Conservation (phyloP, 2,329 filamentous ascomycete genomes). For the Epichloe gansuensis region DNA sequence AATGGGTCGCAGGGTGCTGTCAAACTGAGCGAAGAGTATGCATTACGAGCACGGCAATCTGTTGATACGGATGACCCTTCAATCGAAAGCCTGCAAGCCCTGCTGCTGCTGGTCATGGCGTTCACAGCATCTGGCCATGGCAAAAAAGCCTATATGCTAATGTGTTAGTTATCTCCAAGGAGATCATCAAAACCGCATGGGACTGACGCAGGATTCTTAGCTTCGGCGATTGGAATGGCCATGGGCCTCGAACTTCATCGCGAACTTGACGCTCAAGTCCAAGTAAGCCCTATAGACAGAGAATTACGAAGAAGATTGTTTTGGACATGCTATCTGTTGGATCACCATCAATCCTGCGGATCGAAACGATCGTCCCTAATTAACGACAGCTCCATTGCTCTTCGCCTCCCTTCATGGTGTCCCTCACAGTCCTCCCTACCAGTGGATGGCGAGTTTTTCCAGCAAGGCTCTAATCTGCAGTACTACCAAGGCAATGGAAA, state of each 20-base stretch:
- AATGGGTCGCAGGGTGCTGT: slow-evolving; percentile 56
- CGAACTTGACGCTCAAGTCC: slow-evolving; percentile 53
- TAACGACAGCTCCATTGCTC: slow-evolving; percentile 60
- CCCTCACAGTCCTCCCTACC: slow-evolving; percentile 47
- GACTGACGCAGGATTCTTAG: neutral
- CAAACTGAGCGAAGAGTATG: slow-evolving; percentile 60
- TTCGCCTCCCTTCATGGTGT: slow-evolving; percentile 66
- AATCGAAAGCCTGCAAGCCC: slow-evolving; percentile 63
- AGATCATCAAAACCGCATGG: neutral
- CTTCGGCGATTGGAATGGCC: slow-evolving; percentile 56
- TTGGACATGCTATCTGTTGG: slow-evolving; percentile 80
- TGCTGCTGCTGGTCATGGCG: slow-evolving; percentile 63
- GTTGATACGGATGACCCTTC: slow-evolving; percentile 73
- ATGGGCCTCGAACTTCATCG: slow-evolving; percentile 71
- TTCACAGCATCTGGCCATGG: slow-evolving; percentile 68
- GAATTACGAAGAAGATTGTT: slow-evolving; percentile 72
- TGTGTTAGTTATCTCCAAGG: slow-evolving; percentile 39
- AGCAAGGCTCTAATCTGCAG: slow-evolving; percentile 65
- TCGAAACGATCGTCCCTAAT: slow-evolving; percentile 74
- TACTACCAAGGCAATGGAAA: slow-evolving; percentile 57
- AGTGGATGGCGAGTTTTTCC: slow-evolving; percentile 70
- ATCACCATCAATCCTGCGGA: slow-evolving; percentile 71
- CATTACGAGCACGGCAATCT: slow-evolving; percentile 53
- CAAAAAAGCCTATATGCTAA: slow-evolving; percentile 77
- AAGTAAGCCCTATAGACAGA: slow-evolving; percentile 54